Percentiles rank a stretch among this genome's conserved stretches.
Evolutionary conservation across 441 rosid genomes (phyloP).

Genomic region (Euphorbia celastroides): DNA sequence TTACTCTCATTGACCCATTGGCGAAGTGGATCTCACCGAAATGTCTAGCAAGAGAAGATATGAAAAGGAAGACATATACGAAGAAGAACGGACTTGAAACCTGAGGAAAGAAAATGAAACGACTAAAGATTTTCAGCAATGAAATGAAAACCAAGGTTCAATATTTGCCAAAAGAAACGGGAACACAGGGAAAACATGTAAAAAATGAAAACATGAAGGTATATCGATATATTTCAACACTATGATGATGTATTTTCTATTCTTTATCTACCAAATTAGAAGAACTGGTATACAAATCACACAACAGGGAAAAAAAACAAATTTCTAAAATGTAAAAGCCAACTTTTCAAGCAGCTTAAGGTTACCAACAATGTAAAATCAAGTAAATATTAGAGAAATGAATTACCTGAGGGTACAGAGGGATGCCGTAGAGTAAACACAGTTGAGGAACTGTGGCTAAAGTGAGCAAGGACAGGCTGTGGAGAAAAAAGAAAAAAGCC

Average conservation of each 20-base stretch:
- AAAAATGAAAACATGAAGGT: too few relatives aligned
- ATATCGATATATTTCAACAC: too few relatives aligned
- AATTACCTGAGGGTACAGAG: conserved; percentile 38
- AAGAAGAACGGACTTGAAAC: conserved; percentile 22
- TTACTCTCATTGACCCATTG: conserved; percentile 17
- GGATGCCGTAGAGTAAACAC: conserved; percentile 33
- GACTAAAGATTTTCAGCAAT: too few relatives aligned
- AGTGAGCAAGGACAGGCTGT: conserved; percentile 26
- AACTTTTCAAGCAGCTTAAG: too few relatives aligned
- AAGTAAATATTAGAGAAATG: background rate
- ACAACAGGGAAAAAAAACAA: too few relatives aligned
- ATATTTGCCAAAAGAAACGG: too few relatives aligned
- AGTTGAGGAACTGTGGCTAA: conserved; percentile 37
- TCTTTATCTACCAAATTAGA: too few relatives aligned
- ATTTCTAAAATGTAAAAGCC: too few relatives aligned
- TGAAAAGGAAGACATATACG: conserved; percentile 23
- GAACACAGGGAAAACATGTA: too few relatives aligned
- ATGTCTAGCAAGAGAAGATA: conserved; percentile 17
- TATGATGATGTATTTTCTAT: too few relatives aligned
- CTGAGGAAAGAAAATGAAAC: conserved; percentile 11
- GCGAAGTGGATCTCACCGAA: conserved; percentile 24
- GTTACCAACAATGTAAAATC: background rate
- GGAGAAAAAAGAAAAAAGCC: conserved; percentile 16
- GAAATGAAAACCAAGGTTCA: too few relatives aligned
- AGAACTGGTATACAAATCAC: too few relatives aligned